Percentiles rank a stretch among this genome's conserved stretches.
phyloP scores from a whole-genome alignment of 192 early-diverging fungal species.

The Lunasporangiospora selenospora region DNA sequence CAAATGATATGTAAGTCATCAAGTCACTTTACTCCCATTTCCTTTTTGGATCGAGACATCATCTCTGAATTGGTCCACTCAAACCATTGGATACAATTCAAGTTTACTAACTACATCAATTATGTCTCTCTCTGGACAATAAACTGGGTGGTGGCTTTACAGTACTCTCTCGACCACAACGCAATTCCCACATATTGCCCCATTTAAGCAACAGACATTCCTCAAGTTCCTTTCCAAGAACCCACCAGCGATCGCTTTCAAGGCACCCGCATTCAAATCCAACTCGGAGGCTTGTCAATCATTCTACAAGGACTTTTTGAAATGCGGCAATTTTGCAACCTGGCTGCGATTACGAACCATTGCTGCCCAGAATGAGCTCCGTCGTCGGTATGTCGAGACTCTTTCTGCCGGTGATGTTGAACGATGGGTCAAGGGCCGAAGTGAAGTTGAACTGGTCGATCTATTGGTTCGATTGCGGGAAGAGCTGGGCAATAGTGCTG shows the following conservation, averaged over 20 bases:
- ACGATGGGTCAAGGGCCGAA: conserved; percentile 57
- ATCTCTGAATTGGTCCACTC: background rate
- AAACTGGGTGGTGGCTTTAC: background rate
- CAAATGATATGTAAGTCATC: conserved; percentile 59
- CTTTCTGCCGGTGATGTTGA: conserved; percentile 64
- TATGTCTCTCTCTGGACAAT: conserved; percentile 49
- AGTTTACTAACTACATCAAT: background rate
- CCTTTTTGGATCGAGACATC: too few species aligned
- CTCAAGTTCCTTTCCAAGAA: conserved; percentile 53
- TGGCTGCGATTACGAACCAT: conserved; percentile 88
- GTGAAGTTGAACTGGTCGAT: conserved; percentile 75
- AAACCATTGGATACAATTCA: background rate
- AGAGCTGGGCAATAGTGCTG: conserved; percentile 63
- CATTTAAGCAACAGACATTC: conserved; percentile 41
- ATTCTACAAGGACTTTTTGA: conserved; percentile 89
- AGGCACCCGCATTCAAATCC: conserved; percentile 54
- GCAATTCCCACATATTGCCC: conserved; percentile 31
- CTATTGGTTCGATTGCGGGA: conserved; percentile 68
- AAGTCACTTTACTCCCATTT: too few species aligned
- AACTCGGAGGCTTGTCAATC: conserved; percentile 68
- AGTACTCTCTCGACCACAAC: conserved; percentile 27
- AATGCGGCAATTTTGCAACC: conserved; percentile 94
- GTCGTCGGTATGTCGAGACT: conserved; percentile 75
- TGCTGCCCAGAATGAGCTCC: conserved; percentile 83
- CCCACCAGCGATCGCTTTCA: conserved; percentile 55